These are phyloP conservation scores for Leccinum variicolor DNA, from an alignment of 768 basidiomycete species.

Conservation along the genomic window DNA sequence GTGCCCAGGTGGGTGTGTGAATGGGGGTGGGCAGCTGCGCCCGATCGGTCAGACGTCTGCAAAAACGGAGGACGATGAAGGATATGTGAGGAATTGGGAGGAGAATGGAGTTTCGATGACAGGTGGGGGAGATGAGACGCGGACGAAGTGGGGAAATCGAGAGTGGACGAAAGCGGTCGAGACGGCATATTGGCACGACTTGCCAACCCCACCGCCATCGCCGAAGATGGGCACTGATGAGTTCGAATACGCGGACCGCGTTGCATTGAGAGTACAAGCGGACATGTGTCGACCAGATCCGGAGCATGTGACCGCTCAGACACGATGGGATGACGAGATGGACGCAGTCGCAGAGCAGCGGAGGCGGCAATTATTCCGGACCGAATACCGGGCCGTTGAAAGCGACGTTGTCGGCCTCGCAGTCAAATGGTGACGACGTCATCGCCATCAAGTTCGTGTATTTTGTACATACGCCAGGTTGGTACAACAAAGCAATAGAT, in stretches of 20 bases:
- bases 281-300: slow-evolving; percentile 41
- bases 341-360: slow-evolving; percentile 42
- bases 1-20: slow-evolving; percentile 95
- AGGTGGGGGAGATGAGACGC: slow-evolving; percentile 9
- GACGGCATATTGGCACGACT: slow-evolving; percentile 69
- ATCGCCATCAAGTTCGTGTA: slow-evolving; percentile 1
- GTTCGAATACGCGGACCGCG: slow-evolving; percentile 29
- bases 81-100: slow-evolving; percentile 61
- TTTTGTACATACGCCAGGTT: slow-evolving; percentile 16
- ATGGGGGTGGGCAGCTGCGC: slow-evolving; percentile 84
- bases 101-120: slow-evolving; percentile 44
- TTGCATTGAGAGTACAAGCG: slow-evolving; percentile 37
- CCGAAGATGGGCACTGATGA: slow-evolving; percentile 22
- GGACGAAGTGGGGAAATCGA: slow-evolving; percentile 71
- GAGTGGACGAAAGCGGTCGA: slow-evolving; percentile 84
- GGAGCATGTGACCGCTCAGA: slow-evolving; percentile 26
- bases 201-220: slow-evolving; percentile 47
- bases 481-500: slow-evolving; percentile 21
- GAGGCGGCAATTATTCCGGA: slow-evolving; percentile 58
- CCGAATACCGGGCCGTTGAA: slow-evolving; percentile 81
- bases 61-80: slow-evolving; percentile 55
- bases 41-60: slow-evolving; percentile 17
- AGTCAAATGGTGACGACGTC: slow-evolving; percentile 60
- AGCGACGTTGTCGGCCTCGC: slow-evolving; percentile 77
- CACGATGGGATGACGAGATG: slow-evolving; percentile 35